Conservation (phyloP, 352 stramenopile genomes). For the Phytophthora vignae region DNA sequence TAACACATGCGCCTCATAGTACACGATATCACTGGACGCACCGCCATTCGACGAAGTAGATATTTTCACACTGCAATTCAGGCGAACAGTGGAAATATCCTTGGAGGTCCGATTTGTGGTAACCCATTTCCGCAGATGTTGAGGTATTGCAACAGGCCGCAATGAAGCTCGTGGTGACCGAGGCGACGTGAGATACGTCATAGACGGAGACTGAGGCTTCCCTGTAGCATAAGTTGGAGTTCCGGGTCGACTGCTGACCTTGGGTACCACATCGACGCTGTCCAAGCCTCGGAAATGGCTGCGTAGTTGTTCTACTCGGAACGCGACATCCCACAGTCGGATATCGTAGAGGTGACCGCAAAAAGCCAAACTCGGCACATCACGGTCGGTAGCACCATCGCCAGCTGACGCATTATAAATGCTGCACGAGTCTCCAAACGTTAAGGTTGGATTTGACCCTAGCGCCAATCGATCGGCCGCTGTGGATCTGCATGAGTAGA, state of each 20-base stretch:
- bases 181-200: constrained; percentile 39
- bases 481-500: constrained; percentile 19
- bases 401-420: neutral
- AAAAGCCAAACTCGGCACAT: constrained; percentile 17
- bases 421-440: constrained; percentile 25
- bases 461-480: constrained; percentile 11
- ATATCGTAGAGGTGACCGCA: constrained; percentile 63
- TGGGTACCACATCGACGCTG: constrained; percentile 30
- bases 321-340: constrained; percentile 65
- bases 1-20: constrained; percentile 64
- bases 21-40: constrained; percentile 27
- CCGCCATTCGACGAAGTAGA: neutral
- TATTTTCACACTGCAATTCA: constrained; percentile 36
- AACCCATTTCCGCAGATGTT: constrained; percentile 58
- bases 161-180: constrained; percentile 47
- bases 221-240: constrained; percentile 27
- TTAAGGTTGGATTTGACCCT: constrained; percentile 18
- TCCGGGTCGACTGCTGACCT: constrained; percentile 25
- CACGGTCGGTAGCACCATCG: neutral
- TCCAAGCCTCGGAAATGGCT: constrained; percentile 64
- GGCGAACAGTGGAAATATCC: constrained; percentile 50
- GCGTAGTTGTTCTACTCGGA: constrained; percentile 62
- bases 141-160: constrained; percentile 37
- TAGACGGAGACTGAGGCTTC: constrained; percentile 27
- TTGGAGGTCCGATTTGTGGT: constrained; percentile 61